Base-by-base conservation (phyloP, 148 eudicot species). In the Chenopodium quinoa region DNA sequence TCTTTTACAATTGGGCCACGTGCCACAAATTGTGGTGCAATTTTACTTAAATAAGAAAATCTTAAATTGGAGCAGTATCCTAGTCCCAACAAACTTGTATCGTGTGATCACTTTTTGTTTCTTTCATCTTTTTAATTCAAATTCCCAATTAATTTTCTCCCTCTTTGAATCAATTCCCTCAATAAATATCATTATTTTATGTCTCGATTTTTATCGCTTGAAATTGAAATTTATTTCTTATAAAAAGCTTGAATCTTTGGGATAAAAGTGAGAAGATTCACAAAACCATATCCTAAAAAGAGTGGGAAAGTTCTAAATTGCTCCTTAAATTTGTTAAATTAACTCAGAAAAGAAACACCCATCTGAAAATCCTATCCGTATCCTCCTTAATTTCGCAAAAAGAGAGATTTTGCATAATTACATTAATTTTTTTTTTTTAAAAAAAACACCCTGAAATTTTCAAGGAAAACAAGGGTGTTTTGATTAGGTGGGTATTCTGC, bases 81-180 rank as follows among this genome's bases (percentile, higher is more conserved):
- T 9, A 40, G 7, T 40, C 75, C 71, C 79, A 79, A 78, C 83
- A 81, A 81, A 86, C 56, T 79, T 68, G 71, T 80, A 64, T 78
- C 37, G 37, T 85, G 83, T 78, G 58, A 40, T 79, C 60, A 74
- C 25, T 63, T 76, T 62, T 67, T 19, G 46, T 34, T 25, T 52
- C 50, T 76, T 74, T 60, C 23, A 34, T 40, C 63, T 67, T 46
- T 40, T 5, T 37, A 4, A 37, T 37, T 75, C 19, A 1, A 48
- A 48, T 50, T 47, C 23, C 52, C 71, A 67, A 31, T 71, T 22
- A 17, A 17, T 67, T 67, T 63, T 64, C 46, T 31, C 48, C 78
- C 82, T 78, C 63, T 63, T 78, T 65, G 12, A 40, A 54, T 7
- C 27, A 3, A 48, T 48, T 14, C 9, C 19, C 47, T 27, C 4